Base-by-base conservation (phyloP, 306 rosid species). In the Abrus precatorius region DNA sequence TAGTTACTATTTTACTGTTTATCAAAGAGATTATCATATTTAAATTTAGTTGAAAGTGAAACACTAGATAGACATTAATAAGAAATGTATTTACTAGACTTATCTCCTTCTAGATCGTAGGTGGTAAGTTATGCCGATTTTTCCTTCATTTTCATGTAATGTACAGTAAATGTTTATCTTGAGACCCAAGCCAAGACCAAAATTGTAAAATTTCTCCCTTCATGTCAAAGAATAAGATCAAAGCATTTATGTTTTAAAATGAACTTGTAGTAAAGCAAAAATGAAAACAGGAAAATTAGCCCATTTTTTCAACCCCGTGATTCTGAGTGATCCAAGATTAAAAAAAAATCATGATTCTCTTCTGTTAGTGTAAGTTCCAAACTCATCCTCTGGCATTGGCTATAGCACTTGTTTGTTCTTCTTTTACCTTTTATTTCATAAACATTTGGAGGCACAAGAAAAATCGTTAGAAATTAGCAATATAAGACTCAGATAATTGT, bases 341-440 rank as follows among this genome's bases (percentile, higher is more conserved):
- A 9, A 44, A 43, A 9, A 20, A 9, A 57, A 32, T 33, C 53
- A 66, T 73, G 81, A 84, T 79, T 84, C 80, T 76, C 38, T 84
- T 59, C 36, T 29, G 87, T 73, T 49, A 66, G 67, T 59, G 47
- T 65, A 66, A 73, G 62, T 78, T 76, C 81, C 87, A 84, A 84
- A 84, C 67, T 53, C 61, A 33, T 57, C 68, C 87, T 84, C 48
- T 69, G 81, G 74, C n/a, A 49, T 79, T 79, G 87, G 84, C 68
- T 57, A 41, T 66, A 78, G 76, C 83, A 56, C 52, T 13, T 48
- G 27, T 32, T 13, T 32, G 44, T 47, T 60, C 79, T 30, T 20
- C 20, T 20, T 20, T 79, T 76, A 33, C 79, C 65, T 28, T 78
- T 13, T 29, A 65, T 48, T 72, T 30, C 36, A 65, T 4, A 78